These are phyloP conservation scores for Ganoderma meredithae DNA, from an alignment of 1,284 basidiomycete genomes.

Conservation along the genomic window DNA sequence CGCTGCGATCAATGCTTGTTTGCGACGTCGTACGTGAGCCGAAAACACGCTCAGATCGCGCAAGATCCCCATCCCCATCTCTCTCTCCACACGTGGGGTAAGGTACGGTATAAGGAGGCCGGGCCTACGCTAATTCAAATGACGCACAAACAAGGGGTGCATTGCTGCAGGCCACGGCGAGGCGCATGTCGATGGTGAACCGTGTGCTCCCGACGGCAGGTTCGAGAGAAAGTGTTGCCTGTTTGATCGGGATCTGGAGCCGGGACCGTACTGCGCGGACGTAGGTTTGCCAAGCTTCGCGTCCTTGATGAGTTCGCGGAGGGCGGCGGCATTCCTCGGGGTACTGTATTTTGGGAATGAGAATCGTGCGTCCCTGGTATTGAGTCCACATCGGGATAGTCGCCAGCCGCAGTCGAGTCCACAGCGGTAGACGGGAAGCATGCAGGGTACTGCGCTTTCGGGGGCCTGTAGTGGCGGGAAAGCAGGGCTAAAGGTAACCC, in stretches of 20 bases:
- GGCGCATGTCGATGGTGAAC: background rate
- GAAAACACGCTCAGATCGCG: background rate
- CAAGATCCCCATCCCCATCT: background rate
- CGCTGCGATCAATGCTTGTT: conserved; percentile 5
- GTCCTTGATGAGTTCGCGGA: background rate
- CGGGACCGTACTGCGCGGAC: background rate
- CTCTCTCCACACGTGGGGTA: background rate
- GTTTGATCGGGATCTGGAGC: background rate
- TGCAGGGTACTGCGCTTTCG: background rate
- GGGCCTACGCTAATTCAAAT: background rate
- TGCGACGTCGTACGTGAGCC: background rate
- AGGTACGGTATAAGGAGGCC: background rate
- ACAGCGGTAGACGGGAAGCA: background rate
- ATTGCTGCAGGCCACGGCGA: too few relatives aligned
- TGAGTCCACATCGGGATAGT: background rate
- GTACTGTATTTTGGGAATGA: background rate
- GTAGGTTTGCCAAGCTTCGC: background rate
- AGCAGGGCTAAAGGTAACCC: background rate
- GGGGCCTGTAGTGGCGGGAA: background rate
- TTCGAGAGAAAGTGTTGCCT: background rate
- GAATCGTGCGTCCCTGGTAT: background rate
- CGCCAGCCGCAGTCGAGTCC: background rate
- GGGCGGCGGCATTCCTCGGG: background rate
- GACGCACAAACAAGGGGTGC: background rate
- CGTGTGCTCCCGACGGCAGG: background rate